Base-by-base conservation (phyloP, 176 grass and related monocot species). In the Puya raimondii region DNA sequence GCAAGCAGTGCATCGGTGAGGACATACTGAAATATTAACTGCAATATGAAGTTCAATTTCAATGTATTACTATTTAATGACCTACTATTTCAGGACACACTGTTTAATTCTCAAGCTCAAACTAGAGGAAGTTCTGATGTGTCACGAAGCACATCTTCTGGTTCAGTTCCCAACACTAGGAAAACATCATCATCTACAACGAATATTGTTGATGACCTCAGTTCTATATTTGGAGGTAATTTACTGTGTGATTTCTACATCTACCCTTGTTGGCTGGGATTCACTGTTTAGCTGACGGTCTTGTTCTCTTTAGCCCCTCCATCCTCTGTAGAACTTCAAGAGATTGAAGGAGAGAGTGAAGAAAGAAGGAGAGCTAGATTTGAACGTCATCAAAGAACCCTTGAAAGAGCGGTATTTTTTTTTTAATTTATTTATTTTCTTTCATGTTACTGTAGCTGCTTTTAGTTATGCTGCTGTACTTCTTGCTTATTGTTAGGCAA, bases 311-410 rank as follows among this genome's bases (percentile, higher is more conserved):
- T 76, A 99, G 95, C 72, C 63, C 85, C 95, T 66, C 75, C 79
- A 68, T 86, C 93, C 70, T 88, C 95, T 26, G 95, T 86, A 74
- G 95, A 99, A 64, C 91, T 99, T 86, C 95, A 91, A 94, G 90
- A 84, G 68, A 76, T 94, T 78, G 73, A 94, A 25, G 95, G 95
- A 6, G 95, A 99, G 50, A 88, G 70, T 69, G 85, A 88, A 76
- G 90, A 99, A 76, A 99, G 95, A 88, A 91, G 95, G 65, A 80
- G 81, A 48, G 90, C 90, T 69, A 99, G 95, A 70, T 72, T 88
- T 3, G 87, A 91, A 23, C 87, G 90, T 70, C 85, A 99, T 64
- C 82, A 86, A 72, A 82, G 85, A 56, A 94, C 95, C 47, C 72
- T 70, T 72, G 90, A 92, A 75, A 79, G 89, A 63, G 82, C 85